A percentile compares a stretch with the other conserved stretches of the same genome.
phyloP scores from a whole-genome alignment of 352 stramenopile species.

The Pythium oligandrum region DNA sequence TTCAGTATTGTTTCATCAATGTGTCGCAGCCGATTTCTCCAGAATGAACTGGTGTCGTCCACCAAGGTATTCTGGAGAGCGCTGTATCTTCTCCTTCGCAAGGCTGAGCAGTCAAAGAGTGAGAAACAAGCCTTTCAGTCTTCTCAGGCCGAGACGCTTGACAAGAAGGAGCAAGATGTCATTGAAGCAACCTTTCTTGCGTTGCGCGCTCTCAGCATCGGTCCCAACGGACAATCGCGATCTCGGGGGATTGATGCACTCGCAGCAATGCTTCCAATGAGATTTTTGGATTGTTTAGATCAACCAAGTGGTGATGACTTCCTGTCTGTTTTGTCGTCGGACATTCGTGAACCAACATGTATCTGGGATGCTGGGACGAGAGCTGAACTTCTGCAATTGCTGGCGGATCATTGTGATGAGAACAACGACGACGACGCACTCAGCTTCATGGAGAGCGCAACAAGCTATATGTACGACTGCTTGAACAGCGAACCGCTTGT shows the following conservation, averaged over 20 bases:
- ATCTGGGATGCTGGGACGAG: constrained; percentile 72
- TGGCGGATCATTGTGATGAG: constrained; percentile 68
- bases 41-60: constrained; percentile 57
- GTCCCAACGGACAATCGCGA: constrained; percentile 40
- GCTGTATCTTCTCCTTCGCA: constrained; percentile 70
- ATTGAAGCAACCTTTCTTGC: constrained; percentile 68
- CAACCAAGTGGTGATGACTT: constrained; percentile 71
- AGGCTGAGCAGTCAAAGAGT: constrained; percentile 45
- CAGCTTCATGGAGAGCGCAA: constrained; percentile 62
- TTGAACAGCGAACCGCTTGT: constrained; percentile 62
- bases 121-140: constrained; percentile 29
- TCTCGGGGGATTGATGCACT: constrained; percentile 57
- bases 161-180: constrained; percentile 68
- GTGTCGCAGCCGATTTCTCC: constrained; percentile 41
- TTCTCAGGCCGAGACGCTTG: constrained; percentile 27
- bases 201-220: constrained; percentile 53
- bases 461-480: constrained; percentile 80
- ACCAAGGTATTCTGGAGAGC: constrained; percentile 78
- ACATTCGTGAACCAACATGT: constrained; percentile 72
- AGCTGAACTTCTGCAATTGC: constrained; percentile 63
- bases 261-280: constrained; percentile 60
- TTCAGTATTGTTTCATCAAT: constrained; percentile 75
- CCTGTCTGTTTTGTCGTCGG: constrained; percentile 55
- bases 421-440: constrained; percentile 36
- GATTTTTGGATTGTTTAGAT: constrained; percentile 72